Base-by-base conservation (phyloP, 805 yeast species). In the Hanseniaspora occidentalis region DNA sequence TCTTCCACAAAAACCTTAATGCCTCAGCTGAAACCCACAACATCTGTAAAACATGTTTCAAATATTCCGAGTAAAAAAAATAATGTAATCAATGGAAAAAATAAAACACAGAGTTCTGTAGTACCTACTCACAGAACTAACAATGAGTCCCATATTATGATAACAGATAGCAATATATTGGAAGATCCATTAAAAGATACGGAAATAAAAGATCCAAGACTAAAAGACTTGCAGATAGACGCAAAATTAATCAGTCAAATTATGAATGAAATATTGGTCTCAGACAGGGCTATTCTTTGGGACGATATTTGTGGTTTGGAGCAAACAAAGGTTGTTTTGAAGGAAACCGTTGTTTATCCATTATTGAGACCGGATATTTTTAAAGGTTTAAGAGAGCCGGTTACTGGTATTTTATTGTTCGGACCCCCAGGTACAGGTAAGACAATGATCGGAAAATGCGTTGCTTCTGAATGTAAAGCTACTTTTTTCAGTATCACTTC, bases 341-440 rank as follows among this genome's bases (percentile, higher is more conserved):
- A 86, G 56, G 98, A 89, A 57, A 84, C 96, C 0, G 96, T 92
- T 3, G 96, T 89, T 11, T 89, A 88, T 57, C 98, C 98, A 20
- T 88, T 89, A 53, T 61, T 92, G 47, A 70, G 97, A 39, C 98
- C 97, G 0, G 97, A 89, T 60, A 66, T 89, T 43, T 92, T 89
- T 56, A 73, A 75, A 44, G 97, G 96, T 0, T 64, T 89, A 40
- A 69, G 96, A 49, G 96, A 88, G 61, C 97, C 97, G 0, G 88
- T 94, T 0, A 65, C 94, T 43, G 97, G 97, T n/a, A 85, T 92
- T 94, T 67, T 89, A 17, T 62, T 89, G 33, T 89, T 86, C 65
- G 98, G 98, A 0, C 97, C 98, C 2, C 96, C 97, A 0, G 98
- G 98, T n/a, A 89, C 97, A 0, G 97, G 97, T 43, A 89, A 92